Percentiles rank a stretch among this genome's conserved stretches.
Evolutionary conservation across 78 protist genomes (phyloP).

Genomic region (Cavenderia fasciculata): DNA sequence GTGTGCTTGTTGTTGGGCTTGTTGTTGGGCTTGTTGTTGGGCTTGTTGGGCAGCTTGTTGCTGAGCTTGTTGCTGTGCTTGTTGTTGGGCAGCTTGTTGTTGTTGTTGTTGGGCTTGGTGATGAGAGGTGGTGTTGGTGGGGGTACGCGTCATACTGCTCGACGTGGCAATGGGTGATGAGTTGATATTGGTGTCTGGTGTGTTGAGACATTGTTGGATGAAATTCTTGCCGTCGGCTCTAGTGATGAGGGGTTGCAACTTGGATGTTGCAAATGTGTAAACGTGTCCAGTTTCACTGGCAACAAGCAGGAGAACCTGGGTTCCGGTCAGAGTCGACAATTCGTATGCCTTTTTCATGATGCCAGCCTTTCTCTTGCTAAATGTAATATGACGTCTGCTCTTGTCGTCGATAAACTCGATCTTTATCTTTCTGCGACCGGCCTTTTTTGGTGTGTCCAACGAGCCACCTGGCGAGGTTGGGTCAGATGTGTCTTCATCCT

Average conservation of each 20-base stretch:
- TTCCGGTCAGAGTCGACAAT: conserved; percentile 92
- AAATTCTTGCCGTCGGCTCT: conserved; percentile 80
- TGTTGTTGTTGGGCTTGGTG: not conserved
- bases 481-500: too few relatives aligned
- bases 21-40: not conserved
- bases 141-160: not conserved
- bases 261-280: conserved; percentile 96
- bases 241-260: conserved; percentile 94
- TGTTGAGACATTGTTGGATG: conserved; percentile 76
- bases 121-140: not conserved
- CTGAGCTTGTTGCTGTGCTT: not conserved
- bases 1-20: not conserved
- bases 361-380: conserved; percentile 90
- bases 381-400: conserved; percentile 93
- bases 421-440: conserved; percentile 92
- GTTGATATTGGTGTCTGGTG: conserved; percentile 52
- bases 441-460: conserved; percentile 33
- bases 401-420: conserved; percentile 93
- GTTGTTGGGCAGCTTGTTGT: conserved; percentile 3
- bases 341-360: conserved; percentile 95
- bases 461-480: conserved; percentile 12
- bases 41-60: conserved; percentile 15
- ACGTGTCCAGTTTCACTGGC: conserved; percentile 97
- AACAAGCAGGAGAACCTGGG: conserved; percentile 93
- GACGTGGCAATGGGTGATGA: not conserved